These are phyloP conservation scores for Rhynchosporium secalis DNA, from an alignment of 2,329 filamentous ascomycete genomes.

Conservation along the genomic window DNA sequence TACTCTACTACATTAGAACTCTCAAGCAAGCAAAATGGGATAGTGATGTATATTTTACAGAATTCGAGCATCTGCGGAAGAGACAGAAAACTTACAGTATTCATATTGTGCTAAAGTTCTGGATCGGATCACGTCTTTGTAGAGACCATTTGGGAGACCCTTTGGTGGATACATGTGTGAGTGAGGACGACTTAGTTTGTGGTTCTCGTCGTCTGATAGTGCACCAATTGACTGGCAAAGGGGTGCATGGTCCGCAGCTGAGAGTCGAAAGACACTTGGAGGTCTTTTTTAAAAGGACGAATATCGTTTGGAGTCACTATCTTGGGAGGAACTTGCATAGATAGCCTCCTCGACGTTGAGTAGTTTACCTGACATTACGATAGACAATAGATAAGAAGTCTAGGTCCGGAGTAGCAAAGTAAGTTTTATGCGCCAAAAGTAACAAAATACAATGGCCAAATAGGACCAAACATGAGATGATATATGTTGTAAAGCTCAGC, in stretches of 20 bases:
- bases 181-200: constrained; percentile 17
- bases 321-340: constrained; percentile 5
- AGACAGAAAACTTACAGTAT: constrained; percentile 20
- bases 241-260: constrained; percentile 7
- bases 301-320: constrained; percentile 1
- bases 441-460: background rate
- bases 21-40: background rate
- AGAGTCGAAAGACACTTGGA: constrained; percentile 12
- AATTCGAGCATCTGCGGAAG: background rate
- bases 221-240: constrained; percentile 15
- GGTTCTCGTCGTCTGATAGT: constrained; percentile 12
- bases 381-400: no score
- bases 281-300: constrained; percentile 1
- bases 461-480: background rate
- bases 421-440: background rate
- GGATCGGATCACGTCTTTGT: constrained; percentile 26
- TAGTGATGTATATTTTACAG: background rate
- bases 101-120: constrained; percentile 21
- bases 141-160: constrained; percentile 31
- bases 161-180: constrained; percentile 27
- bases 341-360: background rate
- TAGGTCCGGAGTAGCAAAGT: background rate
- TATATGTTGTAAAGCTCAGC: background rate
- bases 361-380: background rate
- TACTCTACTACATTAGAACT: background rate